Evolutionary conservation across 768 basidiomycete species (phyloP).

Genomic region (Lactarius indigo): DNA sequence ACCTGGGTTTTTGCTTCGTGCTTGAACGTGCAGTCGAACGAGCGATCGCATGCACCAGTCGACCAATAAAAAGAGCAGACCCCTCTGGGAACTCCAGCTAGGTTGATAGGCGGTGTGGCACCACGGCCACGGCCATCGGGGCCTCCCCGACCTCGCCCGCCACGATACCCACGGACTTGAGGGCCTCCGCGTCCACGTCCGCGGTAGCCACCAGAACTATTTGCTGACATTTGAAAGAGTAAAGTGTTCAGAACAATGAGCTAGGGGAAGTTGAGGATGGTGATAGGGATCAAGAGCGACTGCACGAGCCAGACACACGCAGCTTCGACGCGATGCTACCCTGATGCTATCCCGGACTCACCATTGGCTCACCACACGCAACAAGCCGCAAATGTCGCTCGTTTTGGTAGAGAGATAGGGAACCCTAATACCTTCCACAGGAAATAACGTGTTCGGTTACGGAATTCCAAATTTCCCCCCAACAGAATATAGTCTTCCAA

Average conservation of each 20-base stretch:
- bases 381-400: neutral
- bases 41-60: constrained; percentile 29
- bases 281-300: neutral
- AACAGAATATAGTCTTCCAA: too few species aligned
- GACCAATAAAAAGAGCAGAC: constrained; percentile 32
- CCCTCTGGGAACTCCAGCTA: constrained; percentile 24
- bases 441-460: neutral
- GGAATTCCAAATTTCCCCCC: neutral
- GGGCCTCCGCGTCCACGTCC: constrained; percentile 2
- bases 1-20: constrained; percentile 26
- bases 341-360: neutral
- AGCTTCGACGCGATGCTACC: neutral
- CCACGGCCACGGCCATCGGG: constrained; percentile 18
- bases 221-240: constrained; percentile 10
- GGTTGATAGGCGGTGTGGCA: constrained; percentile 5
- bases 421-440: neutral
- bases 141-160: constrained; percentile 13
- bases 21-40: constrained; percentile 31
- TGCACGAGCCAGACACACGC: neutral
- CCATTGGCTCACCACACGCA: neutral
- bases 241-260: neutral
- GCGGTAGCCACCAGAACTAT: neutral
- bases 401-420: neutral
- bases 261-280: neutral
- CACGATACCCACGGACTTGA: constrained; percentile 4